These are phyloP conservation scores for Pseudocercospora eumusae DNA, from an alignment of 2,329 filamentous ascomycete genomes.

Conservation along the genomic window DNA sequence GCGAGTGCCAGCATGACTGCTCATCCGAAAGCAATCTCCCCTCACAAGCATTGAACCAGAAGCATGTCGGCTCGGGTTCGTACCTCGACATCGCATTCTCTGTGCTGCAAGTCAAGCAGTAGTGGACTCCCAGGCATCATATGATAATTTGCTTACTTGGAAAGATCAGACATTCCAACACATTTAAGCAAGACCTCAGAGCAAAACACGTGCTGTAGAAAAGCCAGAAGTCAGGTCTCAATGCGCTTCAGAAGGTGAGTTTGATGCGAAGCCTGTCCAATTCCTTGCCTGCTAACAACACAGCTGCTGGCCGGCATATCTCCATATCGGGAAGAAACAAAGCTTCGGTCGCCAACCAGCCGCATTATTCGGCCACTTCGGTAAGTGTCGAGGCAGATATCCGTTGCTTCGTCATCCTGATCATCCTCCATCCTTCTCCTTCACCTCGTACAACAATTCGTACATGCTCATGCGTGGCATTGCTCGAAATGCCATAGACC, in stretches of 20 bases:
- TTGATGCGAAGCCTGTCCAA: not conserved
- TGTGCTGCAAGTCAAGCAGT: not conserved
- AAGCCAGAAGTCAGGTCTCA: not conserved
- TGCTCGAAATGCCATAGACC: not conserved
- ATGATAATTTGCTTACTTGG: too few relatives aligned
- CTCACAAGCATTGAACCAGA: not conserved
- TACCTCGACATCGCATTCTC: not conserved
- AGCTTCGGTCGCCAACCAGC: too few relatives aligned
- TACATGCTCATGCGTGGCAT: not conserved
- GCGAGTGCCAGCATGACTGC: not conserved
- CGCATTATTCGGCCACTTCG: too few relatives aligned
- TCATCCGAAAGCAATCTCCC: not conserved
- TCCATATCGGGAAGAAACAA: too few relatives aligned
- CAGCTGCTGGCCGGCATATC: too few relatives aligned
- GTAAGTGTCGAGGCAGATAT: not conserved
- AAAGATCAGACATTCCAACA: too few relatives aligned
- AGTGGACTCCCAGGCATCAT: not conserved
- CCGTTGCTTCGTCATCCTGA: not conserved
- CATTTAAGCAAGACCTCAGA: too few relatives aligned
- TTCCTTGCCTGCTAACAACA: too few relatives aligned
- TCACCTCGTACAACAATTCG: slow-evolving; percentile 2
- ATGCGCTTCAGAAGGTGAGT: not conserved
- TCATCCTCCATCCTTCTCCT: not conserved
- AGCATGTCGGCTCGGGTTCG: not conserved
- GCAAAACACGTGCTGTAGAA: not conserved